Percentiles rank a stretch among this genome's conserved stretches.
phyloP scores from a whole-genome alignment of 257 asterid genomes.

The Pogostemon cablin region DNA sequence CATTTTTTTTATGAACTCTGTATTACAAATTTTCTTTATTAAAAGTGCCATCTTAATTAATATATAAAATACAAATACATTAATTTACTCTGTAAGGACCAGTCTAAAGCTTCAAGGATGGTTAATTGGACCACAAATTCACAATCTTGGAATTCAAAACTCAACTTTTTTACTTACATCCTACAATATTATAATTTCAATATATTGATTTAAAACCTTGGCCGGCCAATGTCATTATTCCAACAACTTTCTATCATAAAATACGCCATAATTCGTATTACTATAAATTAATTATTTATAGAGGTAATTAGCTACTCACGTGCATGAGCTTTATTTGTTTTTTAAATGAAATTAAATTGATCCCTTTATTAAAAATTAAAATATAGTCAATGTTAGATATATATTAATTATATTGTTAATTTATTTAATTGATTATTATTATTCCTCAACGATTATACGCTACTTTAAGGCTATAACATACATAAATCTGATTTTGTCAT shows the following conservation, averaged over 20 bases:
- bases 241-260: slow-evolving; percentile 28
- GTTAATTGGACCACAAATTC: slow-evolving; percentile 41
- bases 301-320: neutral
- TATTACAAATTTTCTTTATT: too few relatives aligned
- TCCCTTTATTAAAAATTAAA: too few relatives aligned
- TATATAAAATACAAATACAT: neutral
- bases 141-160: slow-evolving; percentile 40
- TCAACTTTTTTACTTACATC: slow-evolving; percentile 30
- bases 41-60: too few relatives aligned
- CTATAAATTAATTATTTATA: neutral
- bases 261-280: neutral
- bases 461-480: too few relatives aligned
- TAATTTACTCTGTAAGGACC: neutral
- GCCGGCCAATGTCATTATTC: slow-evolving; percentile 30
- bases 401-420: too few relatives aligned
- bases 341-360: neutral
- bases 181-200: slow-evolving; percentile 26
- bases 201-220: slow-evolving; percentile 15
- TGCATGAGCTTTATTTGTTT: neutral
- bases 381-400: too few relatives aligned
- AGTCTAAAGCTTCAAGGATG: slow-evolving; percentile 42
- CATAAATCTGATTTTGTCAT: too few relatives aligned
- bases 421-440: too few relatives aligned
- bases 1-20: too few relatives aligned
- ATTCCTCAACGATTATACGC: too few relatives aligned